phyloP scores from a whole-genome alignment of 148 eudicot species.

The Dysphania ambrosioides region DNA sequence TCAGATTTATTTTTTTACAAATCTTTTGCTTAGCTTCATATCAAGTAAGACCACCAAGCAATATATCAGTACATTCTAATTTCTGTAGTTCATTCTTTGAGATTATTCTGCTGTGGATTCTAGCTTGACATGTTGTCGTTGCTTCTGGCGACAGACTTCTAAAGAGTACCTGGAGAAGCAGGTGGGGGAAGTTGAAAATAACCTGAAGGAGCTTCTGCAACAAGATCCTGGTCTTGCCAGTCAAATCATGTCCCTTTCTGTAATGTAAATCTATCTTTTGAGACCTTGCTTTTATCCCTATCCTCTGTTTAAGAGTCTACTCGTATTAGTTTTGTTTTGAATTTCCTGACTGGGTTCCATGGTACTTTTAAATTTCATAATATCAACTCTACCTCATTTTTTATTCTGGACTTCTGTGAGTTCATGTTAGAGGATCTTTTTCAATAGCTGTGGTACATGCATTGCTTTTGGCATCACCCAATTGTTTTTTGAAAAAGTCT shows the following conservation, averaged over 20 bases:
- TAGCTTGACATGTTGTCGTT: not conserved
- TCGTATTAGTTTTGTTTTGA: not conserved
- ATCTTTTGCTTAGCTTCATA: not conserved
- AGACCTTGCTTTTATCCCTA: not conserved
- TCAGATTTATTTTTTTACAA: not conserved
- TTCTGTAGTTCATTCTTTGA: not conserved
- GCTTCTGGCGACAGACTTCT: conserved; percentile 55
- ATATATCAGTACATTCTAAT: not conserved
- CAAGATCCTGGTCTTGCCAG: conserved; percentile 95
- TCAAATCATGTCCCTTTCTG: conserved; percentile 98
- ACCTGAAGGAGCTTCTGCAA: conserved; percentile 83
- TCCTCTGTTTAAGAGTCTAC: not conserved
- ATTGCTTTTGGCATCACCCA: not conserved
- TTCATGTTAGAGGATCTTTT: not conserved
- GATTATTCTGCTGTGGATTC: not conserved
- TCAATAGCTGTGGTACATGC: not conserved
- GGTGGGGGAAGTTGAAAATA: conserved; percentile 76
- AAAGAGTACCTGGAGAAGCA: conserved; percentile 98
- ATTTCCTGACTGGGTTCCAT: not conserved
- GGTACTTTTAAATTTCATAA: not conserved
- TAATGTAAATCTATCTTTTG: conserved; percentile 28
- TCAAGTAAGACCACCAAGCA: not conserved
- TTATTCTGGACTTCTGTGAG: not conserved
- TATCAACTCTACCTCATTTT: not conserved
- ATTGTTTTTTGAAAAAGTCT: not conserved